phyloP scores from a whole-genome alignment of 2,329 filamentous ascomycete genomes.

The Chaetomium olivaceum region DNA sequence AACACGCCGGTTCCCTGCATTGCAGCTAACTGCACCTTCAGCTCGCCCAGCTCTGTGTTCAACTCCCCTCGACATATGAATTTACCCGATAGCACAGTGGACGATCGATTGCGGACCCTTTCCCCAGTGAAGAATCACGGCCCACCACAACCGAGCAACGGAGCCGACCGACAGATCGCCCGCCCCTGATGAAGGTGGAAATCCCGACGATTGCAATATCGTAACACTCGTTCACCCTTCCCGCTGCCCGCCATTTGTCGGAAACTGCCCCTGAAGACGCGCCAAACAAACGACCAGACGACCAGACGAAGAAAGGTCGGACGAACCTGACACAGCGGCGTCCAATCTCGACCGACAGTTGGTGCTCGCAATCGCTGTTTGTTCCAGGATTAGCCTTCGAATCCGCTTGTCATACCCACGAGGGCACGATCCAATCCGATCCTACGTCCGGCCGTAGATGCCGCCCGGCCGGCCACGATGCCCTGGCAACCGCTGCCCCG shows the following conservation, averaged over 20 bases:
- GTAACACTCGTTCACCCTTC: constrained; percentile 1
- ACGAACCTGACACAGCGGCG: constrained; percentile 9
- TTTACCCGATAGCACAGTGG: constrained; percentile 13
- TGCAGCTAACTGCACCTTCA: background rate
- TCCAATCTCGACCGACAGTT: background rate
- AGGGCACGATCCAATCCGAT: constrained; percentile 2
- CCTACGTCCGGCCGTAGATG: constrained; percentile 26
- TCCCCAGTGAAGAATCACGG: background rate
- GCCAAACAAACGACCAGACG: background rate
- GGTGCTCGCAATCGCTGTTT: background rate
- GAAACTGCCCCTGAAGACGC: background rate
- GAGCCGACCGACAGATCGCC: background rate
- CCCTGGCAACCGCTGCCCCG: constrained; percentile 96
- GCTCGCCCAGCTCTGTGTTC: background rate
- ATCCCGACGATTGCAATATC: constrained; percentile 18
- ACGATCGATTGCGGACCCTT: background rate
- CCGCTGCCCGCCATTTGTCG: background rate
- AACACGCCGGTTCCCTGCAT: constrained; percentile 13
- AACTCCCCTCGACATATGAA: constrained; percentile 7
- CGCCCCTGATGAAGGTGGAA: constrained; percentile 17
- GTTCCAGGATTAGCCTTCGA: constrained; percentile 6
- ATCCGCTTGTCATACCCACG: constrained; percentile 8
- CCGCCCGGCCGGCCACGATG: constrained; percentile 56
- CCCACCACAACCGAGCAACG: background rate
- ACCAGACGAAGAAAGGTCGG: background rate